A percentile compares a stretch with the other conserved stretches of the same genome.
These are phyloP conservation scores for Aspergillus diversus DNA, from an alignment of 495 filamentous ascomycete genomes.

Conservation along the genomic window DNA sequence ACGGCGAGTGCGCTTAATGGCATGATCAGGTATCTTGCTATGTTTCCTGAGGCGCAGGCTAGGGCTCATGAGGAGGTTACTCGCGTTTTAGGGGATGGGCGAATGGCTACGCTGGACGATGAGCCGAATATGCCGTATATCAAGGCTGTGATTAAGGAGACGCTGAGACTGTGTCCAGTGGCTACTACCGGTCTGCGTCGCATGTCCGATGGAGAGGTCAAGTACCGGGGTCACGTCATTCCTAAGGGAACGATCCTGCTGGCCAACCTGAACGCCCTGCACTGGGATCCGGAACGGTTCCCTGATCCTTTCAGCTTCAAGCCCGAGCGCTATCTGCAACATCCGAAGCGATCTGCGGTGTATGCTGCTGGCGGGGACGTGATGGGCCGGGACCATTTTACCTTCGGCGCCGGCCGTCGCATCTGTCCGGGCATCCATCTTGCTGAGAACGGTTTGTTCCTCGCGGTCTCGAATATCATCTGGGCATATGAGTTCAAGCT, in stretches of 20 bases:
- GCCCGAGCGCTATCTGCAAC: slow-evolving; percentile 43
- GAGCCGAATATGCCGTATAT: slow-evolving; percentile 49
- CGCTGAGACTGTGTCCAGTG: slow-evolving; percentile 60
- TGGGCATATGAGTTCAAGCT: slow-evolving; percentile 58
- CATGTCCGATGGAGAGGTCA: slow-evolving; percentile 52
- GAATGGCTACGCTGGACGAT: slow-evolving; percentile 51
- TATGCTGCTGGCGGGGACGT: slow-evolving; percentile 26
- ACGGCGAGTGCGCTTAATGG: slow-evolving; percentile 24
- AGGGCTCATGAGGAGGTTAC: slow-evolving; percentile 22
- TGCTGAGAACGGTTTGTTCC: slow-evolving; percentile 52
- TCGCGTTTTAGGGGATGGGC: slow-evolving; percentile 16
- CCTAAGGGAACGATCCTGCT: slow-evolving; percentile 38
- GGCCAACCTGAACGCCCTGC: slow-evolving; percentile 41
- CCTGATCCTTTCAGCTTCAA: slow-evolving; percentile 39
- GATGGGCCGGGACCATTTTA: slow-evolving; percentile 31
- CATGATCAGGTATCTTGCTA: slow-evolving; percentile 23
- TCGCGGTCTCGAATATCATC: slow-evolving; percentile 58
- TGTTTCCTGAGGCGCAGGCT: slow-evolving; percentile 11
- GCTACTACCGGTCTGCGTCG: slow-evolving; percentile 54
- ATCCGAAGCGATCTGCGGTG: slow-evolving; percentile 43
- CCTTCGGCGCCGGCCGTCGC: slow-evolving; percentile 35
- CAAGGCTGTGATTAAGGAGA: slow-evolving; percentile 62
- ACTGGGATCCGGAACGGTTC: slow-evolving; percentile 42
- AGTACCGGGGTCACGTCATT: slow-evolving; percentile 56
- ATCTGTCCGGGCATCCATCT: slow-evolving; percentile 39